Percentiles rank a stretch among this genome's conserved stretches.
Evolutionary conservation across 2,329 filamentous ascomycete genomes (phyloP).

Genomic region (Fusarium veterinarium): DNA sequence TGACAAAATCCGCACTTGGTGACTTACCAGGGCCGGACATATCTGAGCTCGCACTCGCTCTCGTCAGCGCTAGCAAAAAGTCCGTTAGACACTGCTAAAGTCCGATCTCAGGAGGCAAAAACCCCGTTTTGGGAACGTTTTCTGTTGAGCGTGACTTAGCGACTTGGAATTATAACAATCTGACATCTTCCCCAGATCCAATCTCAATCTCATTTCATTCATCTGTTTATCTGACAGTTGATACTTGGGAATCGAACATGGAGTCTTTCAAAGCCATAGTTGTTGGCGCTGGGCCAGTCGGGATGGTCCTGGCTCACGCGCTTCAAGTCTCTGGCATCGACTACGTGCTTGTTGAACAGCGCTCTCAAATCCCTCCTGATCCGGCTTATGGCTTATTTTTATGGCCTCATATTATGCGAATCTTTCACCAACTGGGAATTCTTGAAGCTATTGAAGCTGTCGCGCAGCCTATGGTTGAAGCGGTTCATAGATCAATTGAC

Average conservation of each 20-base stretch:
- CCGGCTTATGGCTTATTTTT: constrained; percentile 23
- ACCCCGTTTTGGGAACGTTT: not conserved
- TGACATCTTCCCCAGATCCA: not conserved
- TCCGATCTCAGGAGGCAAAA: not conserved
- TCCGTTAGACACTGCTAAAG: not conserved
- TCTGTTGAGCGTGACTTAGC: not conserved
- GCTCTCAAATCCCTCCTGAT: constrained; percentile 15
- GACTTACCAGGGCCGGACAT: not conserved
- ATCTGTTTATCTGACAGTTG: fast-evolving
- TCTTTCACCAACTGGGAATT: constrained; percentile 14
- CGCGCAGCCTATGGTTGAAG: constrained; percentile 10
- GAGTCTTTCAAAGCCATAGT: constrained; percentile 22
- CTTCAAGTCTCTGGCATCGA: constrained; percentile 12
- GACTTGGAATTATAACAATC: not conserved
- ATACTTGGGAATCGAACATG: not conserved
- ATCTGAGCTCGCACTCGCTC: not conserved
- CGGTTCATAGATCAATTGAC: constrained; percentile 7
- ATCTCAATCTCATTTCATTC: not conserved
- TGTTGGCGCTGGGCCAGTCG: constrained; percentile 19
- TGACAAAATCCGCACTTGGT: fast-evolving
- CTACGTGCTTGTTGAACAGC: constrained; percentile 21
- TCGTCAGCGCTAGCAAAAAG: not conserved
- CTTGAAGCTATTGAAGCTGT: constrained; percentile 1
- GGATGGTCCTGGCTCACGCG: constrained; percentile 21
- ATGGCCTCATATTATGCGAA: constrained; percentile 27